Percentiles rank a stretch among this genome's conserved stretches.
These are phyloP conservation scores for Leishmania tarentolae DNA, from an alignment of 208 protist genomes.

Conservation along the genomic window DNA sequence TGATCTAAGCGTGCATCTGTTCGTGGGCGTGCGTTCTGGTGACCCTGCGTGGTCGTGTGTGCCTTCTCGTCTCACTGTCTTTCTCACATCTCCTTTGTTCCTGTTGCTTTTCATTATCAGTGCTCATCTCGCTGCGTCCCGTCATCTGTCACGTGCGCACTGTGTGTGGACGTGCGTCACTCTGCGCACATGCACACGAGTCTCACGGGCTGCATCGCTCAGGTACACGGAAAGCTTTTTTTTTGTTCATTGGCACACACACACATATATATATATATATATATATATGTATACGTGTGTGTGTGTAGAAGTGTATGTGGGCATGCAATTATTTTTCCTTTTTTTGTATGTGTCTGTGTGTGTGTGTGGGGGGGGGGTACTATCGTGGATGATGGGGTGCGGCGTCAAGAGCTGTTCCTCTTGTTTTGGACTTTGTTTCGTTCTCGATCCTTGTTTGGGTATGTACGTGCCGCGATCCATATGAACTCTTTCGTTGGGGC, in stretches of 20 bases:
- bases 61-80: no score
- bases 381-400: neutral
- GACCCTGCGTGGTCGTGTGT: neutral
- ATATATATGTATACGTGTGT: neutral
- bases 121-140: no score
- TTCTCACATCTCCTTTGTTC: no score
- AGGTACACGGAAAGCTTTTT: neutral
- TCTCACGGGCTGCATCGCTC: neutral
- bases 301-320: neutral
- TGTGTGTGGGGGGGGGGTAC: neutral
- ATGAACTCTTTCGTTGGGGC: neutral
- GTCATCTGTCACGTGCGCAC: neutral
- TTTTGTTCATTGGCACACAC: no score
- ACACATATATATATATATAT: neutral
- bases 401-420: no score
- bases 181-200: neutral
- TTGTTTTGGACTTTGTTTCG: no score
- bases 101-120: no score
- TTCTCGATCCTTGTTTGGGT: neutral
- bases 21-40: neutral
- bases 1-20: neutral
- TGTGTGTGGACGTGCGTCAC: neutral
- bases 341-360: neutral
- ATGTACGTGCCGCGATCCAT: neutral
- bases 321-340: no score